Conservation (phyloP, 2,329 filamentous ascomycete genomes). For the Penicillium sp. region DNA sequence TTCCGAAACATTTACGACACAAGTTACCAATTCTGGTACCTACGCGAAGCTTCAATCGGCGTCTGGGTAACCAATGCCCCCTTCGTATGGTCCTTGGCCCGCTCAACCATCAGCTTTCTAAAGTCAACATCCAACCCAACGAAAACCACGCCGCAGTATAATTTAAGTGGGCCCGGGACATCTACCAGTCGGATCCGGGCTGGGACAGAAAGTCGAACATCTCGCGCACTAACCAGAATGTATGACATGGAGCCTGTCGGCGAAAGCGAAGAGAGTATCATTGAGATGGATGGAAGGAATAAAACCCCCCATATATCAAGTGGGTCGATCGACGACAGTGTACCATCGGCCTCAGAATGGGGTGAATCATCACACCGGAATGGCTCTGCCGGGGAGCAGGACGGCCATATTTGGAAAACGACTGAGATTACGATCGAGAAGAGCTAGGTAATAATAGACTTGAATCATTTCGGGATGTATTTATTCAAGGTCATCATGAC, state of each 20-base stretch:
- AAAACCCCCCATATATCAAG: background rate
- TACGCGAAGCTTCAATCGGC: background rate
- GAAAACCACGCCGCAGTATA: background rate
- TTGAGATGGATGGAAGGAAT: background rate
- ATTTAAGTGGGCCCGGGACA: background rate
- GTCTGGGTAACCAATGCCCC: background rate
- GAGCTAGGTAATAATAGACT: background rate
- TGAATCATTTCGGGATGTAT: background rate
- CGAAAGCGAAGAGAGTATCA: background rate
- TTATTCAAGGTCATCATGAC: too few relatives aligned
- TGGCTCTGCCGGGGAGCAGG: background rate
- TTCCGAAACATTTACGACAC: background rate
- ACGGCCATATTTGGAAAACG: background rate
- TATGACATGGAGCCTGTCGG: background rate
- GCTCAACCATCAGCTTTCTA: background rate
- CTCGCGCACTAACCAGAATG: background rate
- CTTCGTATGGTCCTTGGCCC: background rate
- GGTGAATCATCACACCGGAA: background rate
- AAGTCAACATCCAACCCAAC: background rate
- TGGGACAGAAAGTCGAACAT: background rate
- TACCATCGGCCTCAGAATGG: background rate
- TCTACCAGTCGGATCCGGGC: background rate
- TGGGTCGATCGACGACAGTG: background rate
- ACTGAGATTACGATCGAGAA: background rate
- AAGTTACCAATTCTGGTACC: background rate